Percentiles rank a stretch among this genome's conserved stretches.
phyloP scores from a whole-genome alignment of 2,329 filamentous ascomycete genomes.

The Ophiostoma montium region DNA sequence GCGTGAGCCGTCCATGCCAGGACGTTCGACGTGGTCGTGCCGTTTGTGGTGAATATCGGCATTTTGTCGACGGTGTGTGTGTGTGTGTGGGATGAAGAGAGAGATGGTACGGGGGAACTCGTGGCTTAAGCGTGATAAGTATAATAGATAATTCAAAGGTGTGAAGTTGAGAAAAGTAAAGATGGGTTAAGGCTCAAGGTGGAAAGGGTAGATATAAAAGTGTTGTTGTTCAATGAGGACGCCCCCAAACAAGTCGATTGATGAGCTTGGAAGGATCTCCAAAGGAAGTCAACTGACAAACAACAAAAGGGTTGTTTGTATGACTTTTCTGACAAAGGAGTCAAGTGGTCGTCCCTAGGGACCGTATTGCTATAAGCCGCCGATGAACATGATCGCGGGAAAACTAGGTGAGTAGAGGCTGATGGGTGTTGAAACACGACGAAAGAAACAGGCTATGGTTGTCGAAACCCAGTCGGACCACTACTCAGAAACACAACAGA shows the following conservation, averaged over 20 bases:
- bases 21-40: slow-evolving; percentile 26
- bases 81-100: neutral
- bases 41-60: slow-evolving; percentile 21
- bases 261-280: neutral
- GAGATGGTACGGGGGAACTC: too few relatives aligned
- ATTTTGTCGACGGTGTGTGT: slow-evolving; percentile 9
- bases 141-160: neutral
- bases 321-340: slow-evolving; percentile 1
- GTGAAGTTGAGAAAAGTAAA: neutral
- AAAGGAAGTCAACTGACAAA: slow-evolving; percentile 1
- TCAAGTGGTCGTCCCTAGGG: slow-evolving; percentile 28
- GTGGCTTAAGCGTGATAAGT: too few relatives aligned
- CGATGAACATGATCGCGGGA: slow-evolving; percentile 16
- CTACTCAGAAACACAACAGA: neutral
- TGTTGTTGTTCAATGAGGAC: neutral
- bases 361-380: slow-evolving; percentile 24
- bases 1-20: slow-evolving; percentile 31
- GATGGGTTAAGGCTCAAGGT: neutral
- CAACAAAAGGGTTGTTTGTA: neutral
- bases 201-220: neutral
- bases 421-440: neutral
- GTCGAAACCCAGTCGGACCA: neutral
- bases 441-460: neutral
- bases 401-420: neutral
- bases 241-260: neutral